Base-by-base conservation (phyloP, 1,284 basidiomycete species). In the Puccinia polysora region DNA sequence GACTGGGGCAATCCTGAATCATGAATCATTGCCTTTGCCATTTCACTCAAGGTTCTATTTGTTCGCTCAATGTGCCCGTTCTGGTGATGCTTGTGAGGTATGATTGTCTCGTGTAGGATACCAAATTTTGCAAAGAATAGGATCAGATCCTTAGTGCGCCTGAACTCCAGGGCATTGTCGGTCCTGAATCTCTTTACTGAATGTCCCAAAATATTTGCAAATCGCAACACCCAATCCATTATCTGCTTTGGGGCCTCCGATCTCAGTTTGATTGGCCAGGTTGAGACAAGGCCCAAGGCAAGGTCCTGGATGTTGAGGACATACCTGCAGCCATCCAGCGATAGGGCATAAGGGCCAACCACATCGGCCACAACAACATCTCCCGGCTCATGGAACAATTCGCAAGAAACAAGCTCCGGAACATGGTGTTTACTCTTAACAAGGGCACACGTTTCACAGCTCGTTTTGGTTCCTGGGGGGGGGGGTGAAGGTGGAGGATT, bases 21-120 rank as follows among this genome's bases (percentile, higher is more conserved):
- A 18, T 34, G 32, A 6, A 36, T 3, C 30, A 56, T 4, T 2
- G 14, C 18, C 23, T 18, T 1, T 1, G 32, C 6, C 32, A 56
- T 34, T 20, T 56, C 55, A 3, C 2, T 14, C 5, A 56, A 18
- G 4, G 55, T 56, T 15, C 32, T 30, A 18, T 56, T 56, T 2
- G 18, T 20, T 7, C 55, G 8, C 23, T 56, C 30, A 1, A 56
- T 20, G 2, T 15, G 32, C 30, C 32, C 30, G 23, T 56, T 56
- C 18, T 56, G 55, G 38, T 56, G 55, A 56, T 56, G 28, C 15
- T n/a, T n/a, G n/a, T n/a, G n/a, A n/a, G n/a, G n/a, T n/a, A n/a
- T n/a, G n/a, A n/a, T n/a, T n/a, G n/a, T n/a, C n/a, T n/a, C n/a
- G n/a, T n/a, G n/a, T n/a, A n/a, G n/a, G n/a, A n/a, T n/a, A n/a